Percentiles rank a stretch among this genome's conserved stretches.
phyloP scores from a whole-genome alignment of 495 filamentous ascomycete genomes.

The Diplogelasinospora grovesii region DNA sequence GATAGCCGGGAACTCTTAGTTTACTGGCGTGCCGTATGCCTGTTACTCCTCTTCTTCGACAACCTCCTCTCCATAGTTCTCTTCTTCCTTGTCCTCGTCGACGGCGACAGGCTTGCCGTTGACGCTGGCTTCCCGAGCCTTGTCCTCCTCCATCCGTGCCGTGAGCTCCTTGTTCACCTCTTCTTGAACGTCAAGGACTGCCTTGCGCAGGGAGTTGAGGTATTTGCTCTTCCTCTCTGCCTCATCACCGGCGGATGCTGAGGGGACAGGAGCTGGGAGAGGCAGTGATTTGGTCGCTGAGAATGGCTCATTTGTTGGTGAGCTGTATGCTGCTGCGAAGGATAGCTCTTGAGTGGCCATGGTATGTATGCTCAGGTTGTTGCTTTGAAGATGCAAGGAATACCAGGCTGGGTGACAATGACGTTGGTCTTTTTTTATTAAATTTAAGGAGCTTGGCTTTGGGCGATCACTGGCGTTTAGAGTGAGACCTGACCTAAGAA shows the following conservation, averaged over 20 bases:
- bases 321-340: too few relatives aligned
- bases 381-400: too few relatives aligned
- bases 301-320: conserved; percentile 28
- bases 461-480: too few relatives aligned
- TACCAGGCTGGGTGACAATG: too few relatives aligned
- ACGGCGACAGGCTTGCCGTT: conserved; percentile 51
- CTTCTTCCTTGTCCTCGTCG: conserved; percentile 76
- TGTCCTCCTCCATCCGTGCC: conserved; percentile 82
- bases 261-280: conserved; percentile 30
- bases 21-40: background rate
- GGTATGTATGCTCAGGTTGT: too few relatives aligned
- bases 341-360: too few relatives aligned
- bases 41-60: conserved; percentile 39
- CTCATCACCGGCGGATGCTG: conserved; percentile 34
- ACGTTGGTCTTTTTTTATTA: too few relatives aligned
- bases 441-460: too few relatives aligned
- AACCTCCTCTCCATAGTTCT: conserved; percentile 79
- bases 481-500: too few relatives aligned
- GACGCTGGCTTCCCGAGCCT: conserved; percentile 36
- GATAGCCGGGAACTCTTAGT: too few relatives aligned
- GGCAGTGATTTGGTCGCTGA: conserved; percentile 48
- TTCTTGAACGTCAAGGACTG: conserved; percentile 57
- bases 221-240: conserved; percentile 57
- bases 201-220: conserved; percentile 57
- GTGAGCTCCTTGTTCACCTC: conserved; percentile 81